Base-by-base conservation (phyloP, 441 rosid species). In the Pelargonium fulgidum region DNA sequence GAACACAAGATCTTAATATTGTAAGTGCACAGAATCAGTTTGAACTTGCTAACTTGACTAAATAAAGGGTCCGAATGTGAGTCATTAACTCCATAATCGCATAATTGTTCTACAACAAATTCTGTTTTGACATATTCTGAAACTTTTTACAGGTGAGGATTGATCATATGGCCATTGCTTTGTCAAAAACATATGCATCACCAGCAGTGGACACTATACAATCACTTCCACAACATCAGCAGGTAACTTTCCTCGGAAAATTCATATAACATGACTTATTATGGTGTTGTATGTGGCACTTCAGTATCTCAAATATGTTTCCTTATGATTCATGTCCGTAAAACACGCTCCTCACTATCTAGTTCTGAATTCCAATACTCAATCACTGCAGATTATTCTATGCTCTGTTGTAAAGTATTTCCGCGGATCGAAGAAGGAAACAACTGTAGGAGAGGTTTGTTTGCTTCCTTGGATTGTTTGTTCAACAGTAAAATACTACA, bases 211-310 rank as follows among this genome's bases (percentile, higher is more conserved):
- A 93, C 77, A 91, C 86, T 72, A 91, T 93, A 59, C 90, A 86
- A 74, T 85, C 92, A 67, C 96, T 94, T 82, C 97, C 99, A 65
- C 97, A 91, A 77, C 97, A 93, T 76, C 97, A 93, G 70, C 97
- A 91, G 82, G 99, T 93, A 81, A 80, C 82, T 80, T 76, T 62
- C 13, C 4, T 44, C 24, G 26, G 11, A 19, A 50, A 50, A 0
- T 1, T 50, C 58, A n/a, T 14, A 16, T 50, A 50, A 14, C 16
- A 50, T 19, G 11, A 50, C 62, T 58, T 20, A 4, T 19, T 58
- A 17, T 26, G 17, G 19, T 52, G n/a, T 52, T 22, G 24, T 7
- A 11, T 7, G 2, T 4, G 8, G 20, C 9, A 3, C 7, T 17
- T 19, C 29, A 24, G 29, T 24, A 16, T 17, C 39, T 68, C 54